These are phyloP conservation scores for Boletus patriciae DNA, from an alignment of 768 basidiomycete genomes.

Conservation along the genomic window DNA sequence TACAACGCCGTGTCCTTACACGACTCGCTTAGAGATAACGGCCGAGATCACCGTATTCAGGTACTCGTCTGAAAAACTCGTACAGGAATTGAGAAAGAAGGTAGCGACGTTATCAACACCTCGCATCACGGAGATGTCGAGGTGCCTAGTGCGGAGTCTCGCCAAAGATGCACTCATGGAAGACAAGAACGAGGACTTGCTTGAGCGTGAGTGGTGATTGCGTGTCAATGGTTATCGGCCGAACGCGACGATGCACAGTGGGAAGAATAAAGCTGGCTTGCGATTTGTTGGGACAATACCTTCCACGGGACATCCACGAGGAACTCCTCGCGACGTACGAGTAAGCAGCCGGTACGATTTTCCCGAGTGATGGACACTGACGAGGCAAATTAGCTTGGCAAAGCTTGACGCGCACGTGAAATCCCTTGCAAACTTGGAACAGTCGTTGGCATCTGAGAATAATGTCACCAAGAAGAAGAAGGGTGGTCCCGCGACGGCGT, in stretches of 20 bases:
- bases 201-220: constrained; percentile 51
- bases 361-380: constrained; percentile 9
- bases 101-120: constrained; percentile 54
- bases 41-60: constrained; percentile 71
- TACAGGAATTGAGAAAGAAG: constrained; percentile 63
- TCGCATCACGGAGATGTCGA: constrained; percentile 59
- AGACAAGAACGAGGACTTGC: constrained; percentile 64
- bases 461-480: constrained; percentile 27
- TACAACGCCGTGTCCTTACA: constrained; percentile 9
- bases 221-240: background rate
- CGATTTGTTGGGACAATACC: constrained; percentile 78
- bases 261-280: constrained; percentile 67
- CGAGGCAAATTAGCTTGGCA: constrained; percentile 49
- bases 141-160: constrained; percentile 60
- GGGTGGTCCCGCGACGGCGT: constrained; percentile 31
- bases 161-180: constrained; percentile 82
- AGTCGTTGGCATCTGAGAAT: constrained; percentile 39
- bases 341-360: constrained; percentile 44
- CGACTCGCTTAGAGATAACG: constrained; percentile 54
- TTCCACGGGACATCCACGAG: constrained; percentile 48
- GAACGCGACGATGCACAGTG: constrained; percentile 41
- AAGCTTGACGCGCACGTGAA: constrained; percentile 59
- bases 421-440: constrained; percentile 44
- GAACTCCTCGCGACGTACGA: constrained; percentile 64
- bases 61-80: constrained; percentile 54